Percentiles rank a stretch among this genome's conserved stretches.
These are phyloP conservation scores for Gossypium davidsonii DNA, from an alignment of 441 rosid genomes.

Conservation along the genomic window DNA sequence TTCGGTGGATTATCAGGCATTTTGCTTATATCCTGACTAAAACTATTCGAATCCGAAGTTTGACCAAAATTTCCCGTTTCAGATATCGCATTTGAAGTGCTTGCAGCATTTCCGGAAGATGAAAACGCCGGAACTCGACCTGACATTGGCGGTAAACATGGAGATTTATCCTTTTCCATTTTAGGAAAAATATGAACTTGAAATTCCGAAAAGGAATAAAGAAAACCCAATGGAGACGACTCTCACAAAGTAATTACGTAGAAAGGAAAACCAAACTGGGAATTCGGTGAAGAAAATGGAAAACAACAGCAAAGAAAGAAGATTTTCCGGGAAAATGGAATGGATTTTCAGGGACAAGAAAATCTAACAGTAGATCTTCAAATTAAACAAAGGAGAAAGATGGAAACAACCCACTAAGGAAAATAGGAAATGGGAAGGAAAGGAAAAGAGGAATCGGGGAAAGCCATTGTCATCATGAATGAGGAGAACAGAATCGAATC, in stretches of 20 bases:
- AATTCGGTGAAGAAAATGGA: background rate
- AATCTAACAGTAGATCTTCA: slow-evolving; percentile 7
- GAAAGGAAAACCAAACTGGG: background rate
- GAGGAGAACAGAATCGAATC: slow-evolving; percentile 8
- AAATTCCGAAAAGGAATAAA: background rate
- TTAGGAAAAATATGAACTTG: background rate
- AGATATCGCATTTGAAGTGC: slow-evolving; percentile 29
- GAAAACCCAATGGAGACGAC: background rate
- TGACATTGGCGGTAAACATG: slow-evolving; percentile 59
- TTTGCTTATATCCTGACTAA: slow-evolving; percentile 82
- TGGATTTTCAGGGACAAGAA: background rate
- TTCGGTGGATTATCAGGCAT: slow-evolving; percentile 86
- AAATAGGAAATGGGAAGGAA: background rate
- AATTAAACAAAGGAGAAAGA: background rate
- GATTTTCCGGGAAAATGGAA: slow-evolving; percentile 4
- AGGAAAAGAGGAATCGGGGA: slow-evolving; percentile 4
- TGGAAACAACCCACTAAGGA: background rate
- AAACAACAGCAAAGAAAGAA: background rate
- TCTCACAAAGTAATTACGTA: background rate
- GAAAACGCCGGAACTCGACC: slow-evolving; percentile 65
- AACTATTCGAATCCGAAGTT: slow-evolving; percentile 47
- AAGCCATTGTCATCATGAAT: slow-evolving; percentile 11
- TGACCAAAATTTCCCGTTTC: background rate
- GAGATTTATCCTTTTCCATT: slow-evolving; percentile 76
- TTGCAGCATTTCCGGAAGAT: slow-evolving; percentile 24